Evolutionary conservation across 768 basidiomycete species (phyloP).

Genomic region (Leucosporidium creatinivorum): DNA sequence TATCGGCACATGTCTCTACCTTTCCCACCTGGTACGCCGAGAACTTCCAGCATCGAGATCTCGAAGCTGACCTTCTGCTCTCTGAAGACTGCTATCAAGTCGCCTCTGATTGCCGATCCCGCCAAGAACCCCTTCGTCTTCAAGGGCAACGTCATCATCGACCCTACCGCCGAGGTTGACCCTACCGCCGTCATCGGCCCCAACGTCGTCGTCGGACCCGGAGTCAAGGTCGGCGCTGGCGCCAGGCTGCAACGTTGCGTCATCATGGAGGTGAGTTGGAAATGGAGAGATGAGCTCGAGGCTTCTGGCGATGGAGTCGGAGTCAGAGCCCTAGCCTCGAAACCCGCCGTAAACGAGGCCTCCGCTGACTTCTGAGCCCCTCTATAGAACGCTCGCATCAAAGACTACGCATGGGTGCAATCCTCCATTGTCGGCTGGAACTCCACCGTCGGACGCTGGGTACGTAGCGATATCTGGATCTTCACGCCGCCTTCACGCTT

Average conservation of each 20-base stretch:
- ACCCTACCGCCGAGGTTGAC: slow-evolving; percentile 45
- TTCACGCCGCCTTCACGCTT: too few relatives aligned
- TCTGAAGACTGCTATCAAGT: slow-evolving; percentile 28
- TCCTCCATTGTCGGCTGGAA: slow-evolving; percentile 46
- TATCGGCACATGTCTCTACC: slow-evolving; percentile 47
- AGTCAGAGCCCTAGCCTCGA: too few relatives aligned
- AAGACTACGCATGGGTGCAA: slow-evolving; percentile 48
- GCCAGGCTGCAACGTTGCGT: slow-evolving; percentile 48
- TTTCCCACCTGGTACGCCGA: slow-evolving; percentile 45
- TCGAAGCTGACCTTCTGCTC: neutral
- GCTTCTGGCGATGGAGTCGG: too few relatives aligned
- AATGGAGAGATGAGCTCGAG: too few relatives aligned
- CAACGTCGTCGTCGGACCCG: slow-evolving; percentile 48
- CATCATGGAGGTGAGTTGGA: slow-evolving; percentile 40
- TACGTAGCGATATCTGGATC: neutral
- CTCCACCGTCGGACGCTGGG: slow-evolving; percentile 37
- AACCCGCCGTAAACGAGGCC: too few relatives aligned
- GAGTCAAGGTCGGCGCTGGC: slow-evolving; percentile 46
- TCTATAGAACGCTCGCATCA: slow-evolving; percentile 41
- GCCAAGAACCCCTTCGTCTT: slow-evolving; percentile 45
- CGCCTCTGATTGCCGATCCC: slow-evolving; percentile 41
- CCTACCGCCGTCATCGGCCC: slow-evolving; percentile 46
- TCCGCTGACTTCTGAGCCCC: neutral
- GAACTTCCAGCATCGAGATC: slow-evolving; percentile 37
- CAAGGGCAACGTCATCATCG: slow-evolving; percentile 47